phyloP scores from a whole-genome alignment of 352 stramenopile genomes.

The Phytophthora boehmeriae region DNA sequence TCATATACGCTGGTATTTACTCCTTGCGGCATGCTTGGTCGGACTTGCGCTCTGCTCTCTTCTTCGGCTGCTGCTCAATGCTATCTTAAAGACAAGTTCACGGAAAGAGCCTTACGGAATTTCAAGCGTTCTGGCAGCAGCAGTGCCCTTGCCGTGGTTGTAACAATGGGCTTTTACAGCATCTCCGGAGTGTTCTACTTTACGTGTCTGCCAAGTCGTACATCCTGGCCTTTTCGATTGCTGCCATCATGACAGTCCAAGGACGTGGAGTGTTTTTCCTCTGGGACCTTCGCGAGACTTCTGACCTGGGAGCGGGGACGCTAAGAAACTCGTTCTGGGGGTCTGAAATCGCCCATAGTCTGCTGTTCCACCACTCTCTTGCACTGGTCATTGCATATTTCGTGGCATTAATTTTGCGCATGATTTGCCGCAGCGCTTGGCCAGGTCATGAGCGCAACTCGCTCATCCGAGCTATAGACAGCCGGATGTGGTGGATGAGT shows the following conservation, averaged over 20 bases:
- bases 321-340: constrained; percentile 2
- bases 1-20: constrained; percentile 22
- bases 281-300: not conserved
- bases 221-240: constrained; percentile 9
- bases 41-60: constrained; percentile 15
- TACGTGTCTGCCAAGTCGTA: constrained; percentile 12
- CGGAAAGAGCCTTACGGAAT: not conserved
- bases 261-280: constrained; percentile 6
- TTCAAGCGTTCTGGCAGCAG: not conserved
- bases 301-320: not conserved
- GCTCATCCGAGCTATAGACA: constrained; percentile 7
- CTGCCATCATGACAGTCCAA: constrained; percentile 1
- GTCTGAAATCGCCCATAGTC: constrained; percentile 1
- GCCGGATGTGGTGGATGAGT: constrained; percentile 10
- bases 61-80: not conserved
- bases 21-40: constrained; percentile 24
- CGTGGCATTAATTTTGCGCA: constrained; percentile 1
- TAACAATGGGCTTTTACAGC: not conserved
- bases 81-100: not conserved
- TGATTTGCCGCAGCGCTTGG: constrained; percentile 3
- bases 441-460: constrained; percentile 10
- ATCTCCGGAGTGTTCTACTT: constrained; percentile 3
- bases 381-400: constrained; percentile 1
- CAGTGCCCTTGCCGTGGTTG: not conserved
- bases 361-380: constrained; percentile 3